Conservation (phyloP, 2,329 filamentous ascomycete species). For the Fusarium hostae region DNA sequence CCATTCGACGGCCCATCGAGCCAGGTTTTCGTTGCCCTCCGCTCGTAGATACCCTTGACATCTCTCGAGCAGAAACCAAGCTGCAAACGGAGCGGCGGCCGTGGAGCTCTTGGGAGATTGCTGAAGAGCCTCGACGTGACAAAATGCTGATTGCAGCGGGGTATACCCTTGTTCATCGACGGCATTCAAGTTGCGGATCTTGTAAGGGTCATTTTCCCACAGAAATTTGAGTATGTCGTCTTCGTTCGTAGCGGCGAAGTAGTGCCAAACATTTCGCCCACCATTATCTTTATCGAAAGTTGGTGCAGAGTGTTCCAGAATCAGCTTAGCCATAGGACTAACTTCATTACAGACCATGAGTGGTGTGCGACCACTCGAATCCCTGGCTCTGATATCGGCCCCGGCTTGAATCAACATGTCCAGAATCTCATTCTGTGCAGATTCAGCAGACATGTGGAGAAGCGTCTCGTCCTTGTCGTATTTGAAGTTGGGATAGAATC, state of each 20-base stretch:
- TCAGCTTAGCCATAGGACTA: constrained; percentile 41
- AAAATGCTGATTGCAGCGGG: constrained; percentile 49
- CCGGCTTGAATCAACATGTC: constrained; percentile 43
- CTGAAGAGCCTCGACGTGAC: constrained; percentile 16
- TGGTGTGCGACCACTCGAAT: constrained; percentile 49
- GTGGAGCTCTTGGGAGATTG: background rate
- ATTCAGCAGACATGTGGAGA: constrained; percentile 48
- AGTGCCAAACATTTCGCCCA: constrained; percentile 54
- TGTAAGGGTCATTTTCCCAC: constrained; percentile 44
- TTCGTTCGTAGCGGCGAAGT: constrained; percentile 50
- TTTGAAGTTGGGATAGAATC: constrained; percentile 47
- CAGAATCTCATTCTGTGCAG: constrained; percentile 42
- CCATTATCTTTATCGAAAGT: constrained; percentile 47
- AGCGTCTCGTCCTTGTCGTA: constrained; percentile 12
- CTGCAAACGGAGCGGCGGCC: constrained; percentile 1
- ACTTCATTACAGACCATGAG: constrained; percentile 49
- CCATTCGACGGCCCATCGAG: constrained; percentile 45
- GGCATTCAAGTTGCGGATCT: constrained; percentile 42
- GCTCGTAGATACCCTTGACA: background rate
- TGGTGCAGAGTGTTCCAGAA: constrained; percentile 39
- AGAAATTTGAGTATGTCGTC: constrained; percentile 46
- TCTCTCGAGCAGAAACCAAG: constrained; percentile 33
- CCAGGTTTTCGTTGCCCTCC: constrained; percentile 8
- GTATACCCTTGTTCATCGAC: constrained; percentile 40
- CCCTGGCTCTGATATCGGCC: constrained; percentile 44